Evolutionary conservation across 495 filamentous ascomycete species (phyloP), one percentile per base, ranked within the genome.

Genomic region (Penicillium desertorum): DNA sequence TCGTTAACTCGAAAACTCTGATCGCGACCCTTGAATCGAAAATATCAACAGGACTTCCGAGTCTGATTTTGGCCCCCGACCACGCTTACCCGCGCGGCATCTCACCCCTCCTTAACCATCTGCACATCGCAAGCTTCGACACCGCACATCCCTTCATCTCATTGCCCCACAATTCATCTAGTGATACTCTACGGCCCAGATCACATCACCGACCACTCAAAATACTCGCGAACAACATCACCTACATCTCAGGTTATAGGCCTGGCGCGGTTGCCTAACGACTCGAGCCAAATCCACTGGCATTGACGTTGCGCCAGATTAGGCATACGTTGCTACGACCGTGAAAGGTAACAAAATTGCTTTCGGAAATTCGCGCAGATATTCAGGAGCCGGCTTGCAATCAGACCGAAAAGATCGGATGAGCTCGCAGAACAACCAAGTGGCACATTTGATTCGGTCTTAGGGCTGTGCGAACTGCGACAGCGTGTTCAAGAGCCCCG

Each of bases 101-200:
- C 19, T 45, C 29, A 25, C 52, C 52, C 52, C 52, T 46, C 52
- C 22, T 46, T 34, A 16, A 11, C 20, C 51, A 20, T 20, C 52
- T n/a, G 29, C 44, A 55, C 51, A 30, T 20, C 52, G 29, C 44
- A 55, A 55, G 29, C 52, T 55, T 46, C 52, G 30, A 39, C 39
- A 19, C 19, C 36, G 17, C 55, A 39, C 45, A 20, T 29, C 19
- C 23, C 19, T 48, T 14, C 9, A 25, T 51, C 45, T 34, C 55
- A 57, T 51, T 57, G 46, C 36, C 16, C 16, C 34, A 2, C 12
- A n/a, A 50, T 43, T 12, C 4, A 16, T 27, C 37, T 17, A 23
- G 50, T 12, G 39, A 44, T 20, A 27, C 9, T 23, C 3, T 20
- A 16, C 20, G 23, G 14, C 11, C 16, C 7, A 3, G 8, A 19